phyloP scores from a whole-genome alignment of 805 yeast species.

The Wickerhamiella galacta region DNA sequence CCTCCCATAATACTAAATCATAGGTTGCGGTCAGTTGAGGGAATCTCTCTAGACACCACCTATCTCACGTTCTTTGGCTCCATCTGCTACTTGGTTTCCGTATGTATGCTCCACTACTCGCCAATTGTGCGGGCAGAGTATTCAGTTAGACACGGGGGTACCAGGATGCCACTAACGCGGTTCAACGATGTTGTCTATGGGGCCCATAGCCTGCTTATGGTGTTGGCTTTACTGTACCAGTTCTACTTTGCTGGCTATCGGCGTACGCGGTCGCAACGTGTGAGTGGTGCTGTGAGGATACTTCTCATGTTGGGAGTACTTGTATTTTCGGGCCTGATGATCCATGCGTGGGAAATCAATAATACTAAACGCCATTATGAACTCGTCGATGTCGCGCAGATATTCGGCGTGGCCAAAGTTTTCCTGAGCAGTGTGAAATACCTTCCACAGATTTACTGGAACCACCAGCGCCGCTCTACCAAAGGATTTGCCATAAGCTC shows the following conservation, averaged over 20 bases:
- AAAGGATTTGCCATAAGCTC: constrained; percentile 30
- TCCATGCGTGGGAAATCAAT: constrained; percentile 17
- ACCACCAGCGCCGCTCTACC: constrained; percentile 28
- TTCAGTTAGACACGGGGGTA: constrained; percentile 18
- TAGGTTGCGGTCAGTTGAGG: constrained; percentile 22
- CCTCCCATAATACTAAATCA: constrained; percentile 23
- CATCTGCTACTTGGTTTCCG: constrained; percentile 19
- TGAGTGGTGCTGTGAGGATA: constrained; percentile 16
- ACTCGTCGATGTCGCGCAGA: constrained; percentile 25
- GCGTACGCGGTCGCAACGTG: constrained; percentile 18
- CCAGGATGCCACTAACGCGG: constrained; percentile 26
- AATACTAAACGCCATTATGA: constrained; percentile 15
- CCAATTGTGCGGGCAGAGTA: constrained; percentile 22
- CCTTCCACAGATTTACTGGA: constrained; percentile 32
- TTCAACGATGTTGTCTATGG: constrained; percentile 30
- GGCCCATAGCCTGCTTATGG: constrained; percentile 27
- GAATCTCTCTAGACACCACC: constrained; percentile 23
- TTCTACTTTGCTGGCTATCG: constrained; percentile 23
- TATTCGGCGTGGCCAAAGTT: constrained; percentile 31
- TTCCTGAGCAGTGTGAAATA: constrained; percentile 30
- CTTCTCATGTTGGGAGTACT: constrained; percentile 11
- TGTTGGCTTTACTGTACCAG: constrained; percentile 24
- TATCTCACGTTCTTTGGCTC: constrained; percentile 23
- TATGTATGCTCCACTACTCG: constrained; percentile 20
- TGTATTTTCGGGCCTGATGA: constrained; percentile 12